Conservation (phyloP, 2,329 filamentous ascomycete species). For the Penicillium verrucosum region DNA sequence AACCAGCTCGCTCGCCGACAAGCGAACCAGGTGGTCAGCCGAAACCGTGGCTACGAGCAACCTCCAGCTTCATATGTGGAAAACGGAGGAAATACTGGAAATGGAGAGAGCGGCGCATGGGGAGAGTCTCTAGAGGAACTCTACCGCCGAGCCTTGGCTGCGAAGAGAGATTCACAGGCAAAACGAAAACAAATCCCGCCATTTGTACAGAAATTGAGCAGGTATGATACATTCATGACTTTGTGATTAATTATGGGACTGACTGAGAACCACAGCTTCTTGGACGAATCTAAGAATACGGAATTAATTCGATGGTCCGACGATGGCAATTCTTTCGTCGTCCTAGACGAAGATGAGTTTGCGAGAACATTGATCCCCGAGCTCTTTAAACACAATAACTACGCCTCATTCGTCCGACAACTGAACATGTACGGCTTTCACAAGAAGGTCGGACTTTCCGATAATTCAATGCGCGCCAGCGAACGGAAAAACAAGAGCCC, state of each 20-base stretch:
- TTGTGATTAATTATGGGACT: neutral
- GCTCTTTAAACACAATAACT: constrained; percentile 76
- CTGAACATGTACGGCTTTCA: constrained; percentile 65
- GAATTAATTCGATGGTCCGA: constrained; percentile 97
- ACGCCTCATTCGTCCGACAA: constrained; percentile 72
- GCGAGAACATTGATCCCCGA: constrained; percentile 70
- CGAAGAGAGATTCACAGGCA: constrained; percentile 80
- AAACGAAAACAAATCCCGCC: constrained; percentile 96
- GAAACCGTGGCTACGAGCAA: constrained; percentile 40
- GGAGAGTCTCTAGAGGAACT: constrained; percentile 70
- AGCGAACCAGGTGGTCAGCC: constrained; percentile 33
- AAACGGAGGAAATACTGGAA: constrained; percentile 19
- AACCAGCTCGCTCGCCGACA: constrained; percentile 44
- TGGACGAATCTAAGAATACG: constrained; percentile 89
- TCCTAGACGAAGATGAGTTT: constrained; percentile 91
- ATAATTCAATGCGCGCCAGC: constrained; percentile 96
- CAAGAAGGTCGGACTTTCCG: constrained; percentile 78
- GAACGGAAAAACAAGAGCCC: constrained; percentile 97
- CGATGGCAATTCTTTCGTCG: constrained; percentile 92
- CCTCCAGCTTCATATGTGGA: constrained; percentile 30
- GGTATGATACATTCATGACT: constrained; percentile 54
- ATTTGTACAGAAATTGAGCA: constrained; percentile 97
- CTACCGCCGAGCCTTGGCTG: constrained; percentile 73
- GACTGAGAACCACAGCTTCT: constrained; percentile 62
- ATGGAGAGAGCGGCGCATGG: constrained; percentile 41